Base-by-base conservation (phyloP, 768 basidiomycete genomes). In the Amanita thiersii region DNA sequence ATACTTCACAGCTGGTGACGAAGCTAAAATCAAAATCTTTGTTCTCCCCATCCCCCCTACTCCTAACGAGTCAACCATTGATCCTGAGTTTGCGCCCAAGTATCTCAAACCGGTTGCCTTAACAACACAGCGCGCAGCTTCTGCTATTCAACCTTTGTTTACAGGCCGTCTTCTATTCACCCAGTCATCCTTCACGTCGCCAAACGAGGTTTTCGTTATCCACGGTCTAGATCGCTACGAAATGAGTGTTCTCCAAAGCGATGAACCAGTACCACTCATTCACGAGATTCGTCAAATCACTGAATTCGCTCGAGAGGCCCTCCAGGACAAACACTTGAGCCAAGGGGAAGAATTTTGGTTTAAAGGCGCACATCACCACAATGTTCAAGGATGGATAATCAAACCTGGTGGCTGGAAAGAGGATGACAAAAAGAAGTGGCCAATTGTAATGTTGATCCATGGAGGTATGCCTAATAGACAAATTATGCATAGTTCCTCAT, bases 271-370 rank as follows among this genome's bases (percentile, higher is more conserved):
- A 2, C 46, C 57, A 24, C 56, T 62, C 32, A 51, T 59, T 37
- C 58, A 62, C 15, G 53, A 65, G n/a, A 57, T 75, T 2, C 59
- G 66, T 12, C 77, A 75, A 48, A 53, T 93, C 29, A 89, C 93
- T 2, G 52, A 60, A 28, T 81, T 94, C 57, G 72, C 83, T 0
- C 67, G 64, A 30, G 56, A 66, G 6, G 69, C 68, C 4, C 59
- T 91, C 37, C 60, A 70, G 37, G 71, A 63, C 5, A 88, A 84
- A 59, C 43, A 61, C 17, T 65, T 94, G 28, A 63, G 65, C 43
- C 53, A 58, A 5, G 86, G 83, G 10, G 82, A 93, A 51, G 79
- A 87, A 44, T 87, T 97, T 54, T 90, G 82, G 79, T 97, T 96
- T 65, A 73, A 77, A 46, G 94, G 94, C 7, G 87, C 86, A 2